A percentile compares a stretch with the other conserved stretches of the same genome.
phyloP scores from a whole-genome alignment of 176 grass and related monocot species.

The Canna indica region DNA sequence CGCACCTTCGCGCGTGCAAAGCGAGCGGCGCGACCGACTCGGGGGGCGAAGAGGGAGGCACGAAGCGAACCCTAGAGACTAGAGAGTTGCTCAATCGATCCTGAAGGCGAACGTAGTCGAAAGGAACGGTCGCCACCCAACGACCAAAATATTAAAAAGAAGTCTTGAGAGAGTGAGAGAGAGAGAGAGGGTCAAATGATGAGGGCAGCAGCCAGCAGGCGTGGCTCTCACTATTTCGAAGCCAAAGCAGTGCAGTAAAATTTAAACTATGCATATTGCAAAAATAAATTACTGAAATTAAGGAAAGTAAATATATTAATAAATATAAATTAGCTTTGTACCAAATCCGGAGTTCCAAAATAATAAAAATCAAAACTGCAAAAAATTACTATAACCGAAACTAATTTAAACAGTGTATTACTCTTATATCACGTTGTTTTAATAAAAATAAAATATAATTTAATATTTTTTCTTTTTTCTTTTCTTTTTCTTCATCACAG shows the following conservation, averaged over 20 bases:
- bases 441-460: too few relatives aligned
- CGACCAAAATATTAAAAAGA: not conserved
- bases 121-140: not conserved
- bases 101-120: not conserved
- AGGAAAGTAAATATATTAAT: too few relatives aligned
- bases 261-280: not conserved
- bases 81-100: not conserved
- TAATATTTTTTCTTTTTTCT: too few relatives aligned
- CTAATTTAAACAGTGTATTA: too few relatives aligned
- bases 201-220: not conserved
- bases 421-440: too few relatives aligned
- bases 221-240: slow-evolving; percentile 1
- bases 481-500: too few relatives aligned
- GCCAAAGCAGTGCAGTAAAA: not conserved
- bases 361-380: too few relatives aligned
- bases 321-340: too few relatives aligned
- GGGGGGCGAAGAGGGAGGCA: not conserved
- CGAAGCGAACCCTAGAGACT: slow-evolving; percentile 4
- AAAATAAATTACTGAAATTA: too few relatives aligned
- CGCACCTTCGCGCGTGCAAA: not conserved
- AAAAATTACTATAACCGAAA: too few relatives aligned
- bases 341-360: too few relatives aligned
- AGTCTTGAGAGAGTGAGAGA: not conserved
- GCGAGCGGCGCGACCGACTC: slow-evolving; percentile 7
- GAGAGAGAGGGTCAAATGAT: not conserved